A percentile compares a stretch with the other conserved stretches of the same genome.
Evolutionary conservation across 75 land plant genomes (phyloP).

Genomic region (Picea glauca): DNA sequence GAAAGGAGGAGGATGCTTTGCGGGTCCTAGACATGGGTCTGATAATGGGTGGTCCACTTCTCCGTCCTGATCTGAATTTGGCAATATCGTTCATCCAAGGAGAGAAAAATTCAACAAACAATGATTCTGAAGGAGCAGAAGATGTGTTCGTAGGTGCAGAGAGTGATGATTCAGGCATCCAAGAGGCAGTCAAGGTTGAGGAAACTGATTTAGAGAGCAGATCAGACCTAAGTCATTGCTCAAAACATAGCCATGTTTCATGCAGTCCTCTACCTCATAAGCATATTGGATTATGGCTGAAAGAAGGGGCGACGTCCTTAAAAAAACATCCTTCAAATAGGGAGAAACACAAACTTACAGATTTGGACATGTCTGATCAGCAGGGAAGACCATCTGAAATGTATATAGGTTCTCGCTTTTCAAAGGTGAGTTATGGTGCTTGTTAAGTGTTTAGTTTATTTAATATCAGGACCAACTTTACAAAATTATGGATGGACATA

Average conservation of each 20-base stretch:
- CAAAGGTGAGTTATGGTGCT: constrained; percentile 2
- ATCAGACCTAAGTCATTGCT: background rate
- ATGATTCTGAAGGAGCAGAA: background rate
- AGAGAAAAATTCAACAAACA: background rate
- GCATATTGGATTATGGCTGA: constrained; percentile 1
- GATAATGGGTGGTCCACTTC: constrained; percentile 79
- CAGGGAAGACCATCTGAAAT: background rate
- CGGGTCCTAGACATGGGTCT: constrained; percentile 83
- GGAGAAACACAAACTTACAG: constrained; percentile 5
- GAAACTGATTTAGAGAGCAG: background rate
- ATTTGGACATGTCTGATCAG: background rate
- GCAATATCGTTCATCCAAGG: constrained; percentile 25
- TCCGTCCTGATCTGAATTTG: constrained; percentile 50
- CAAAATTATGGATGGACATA: background rate
- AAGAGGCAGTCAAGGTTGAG: background rate
- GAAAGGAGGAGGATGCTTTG: constrained; percentile 53
- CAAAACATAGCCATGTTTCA: background rate
- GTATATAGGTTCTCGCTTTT: constrained; percentile 3
- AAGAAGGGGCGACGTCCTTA: background rate
- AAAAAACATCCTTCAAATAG: background rate
- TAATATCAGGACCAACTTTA: background rate
- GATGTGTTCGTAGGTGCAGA: background rate
- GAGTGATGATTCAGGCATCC: background rate
- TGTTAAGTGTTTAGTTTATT: constrained; percentile 4
- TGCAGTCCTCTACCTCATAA: background rate